phyloP scores from a whole-genome alignment of 2,329 filamentous ascomycete species.

The Exophiala oligosperma region DNA sequence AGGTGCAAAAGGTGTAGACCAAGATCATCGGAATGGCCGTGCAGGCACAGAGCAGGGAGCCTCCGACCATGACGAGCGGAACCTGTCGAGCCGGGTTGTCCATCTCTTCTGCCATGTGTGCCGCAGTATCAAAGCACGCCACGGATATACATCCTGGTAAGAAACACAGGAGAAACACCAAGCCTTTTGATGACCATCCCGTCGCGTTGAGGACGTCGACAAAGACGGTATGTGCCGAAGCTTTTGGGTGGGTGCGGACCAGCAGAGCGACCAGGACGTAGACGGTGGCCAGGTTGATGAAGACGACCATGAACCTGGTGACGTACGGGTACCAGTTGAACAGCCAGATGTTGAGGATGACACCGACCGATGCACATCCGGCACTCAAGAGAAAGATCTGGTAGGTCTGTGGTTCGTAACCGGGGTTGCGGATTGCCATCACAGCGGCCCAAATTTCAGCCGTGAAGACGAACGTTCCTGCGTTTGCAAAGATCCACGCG shows the following conservation, averaged over 20 bases:
- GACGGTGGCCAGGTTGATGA: slow-evolving; percentile 25
- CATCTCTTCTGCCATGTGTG: slow-evolving; percentile 21
- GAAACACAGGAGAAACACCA: slow-evolving; percentile 19
- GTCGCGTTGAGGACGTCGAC: slow-evolving; percentile 23
- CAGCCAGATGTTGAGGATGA: slow-evolving; percentile 9
- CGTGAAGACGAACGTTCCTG: slow-evolving; percentile 27
- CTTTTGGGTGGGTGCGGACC: slow-evolving; percentile 15
- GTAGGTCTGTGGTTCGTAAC: slow-evolving; percentile 20
- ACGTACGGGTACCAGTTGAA: slow-evolving; percentile 4
- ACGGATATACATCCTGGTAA: slow-evolving; percentile 5
- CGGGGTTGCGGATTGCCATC: slow-evolving; percentile 10
- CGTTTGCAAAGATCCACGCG: slow-evolving; percentile 55
- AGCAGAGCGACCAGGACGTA: slow-evolving; percentile 31
- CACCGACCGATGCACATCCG: slow-evolving; percentile 1
- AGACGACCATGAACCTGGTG: not conserved
- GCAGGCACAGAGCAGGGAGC: slow-evolving; percentile 3
- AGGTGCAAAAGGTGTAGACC: slow-evolving; percentile 14
- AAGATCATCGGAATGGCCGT: slow-evolving; percentile 17
- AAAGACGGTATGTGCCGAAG: slow-evolving; percentile 18
- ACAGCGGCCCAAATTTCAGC: slow-evolving; percentile 15
- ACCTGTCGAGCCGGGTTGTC: slow-evolving; percentile 11
- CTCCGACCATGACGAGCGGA: slow-evolving; percentile 16
- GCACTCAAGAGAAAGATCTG: slow-evolving; percentile 27
- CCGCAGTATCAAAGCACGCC: slow-evolving; percentile 11
- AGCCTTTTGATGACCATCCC: slow-evolving; percentile 30